Evolutionary conservation across 148 eudicot species (phyloP).

Genomic region (Suaeda aralocaspica): DNA sequence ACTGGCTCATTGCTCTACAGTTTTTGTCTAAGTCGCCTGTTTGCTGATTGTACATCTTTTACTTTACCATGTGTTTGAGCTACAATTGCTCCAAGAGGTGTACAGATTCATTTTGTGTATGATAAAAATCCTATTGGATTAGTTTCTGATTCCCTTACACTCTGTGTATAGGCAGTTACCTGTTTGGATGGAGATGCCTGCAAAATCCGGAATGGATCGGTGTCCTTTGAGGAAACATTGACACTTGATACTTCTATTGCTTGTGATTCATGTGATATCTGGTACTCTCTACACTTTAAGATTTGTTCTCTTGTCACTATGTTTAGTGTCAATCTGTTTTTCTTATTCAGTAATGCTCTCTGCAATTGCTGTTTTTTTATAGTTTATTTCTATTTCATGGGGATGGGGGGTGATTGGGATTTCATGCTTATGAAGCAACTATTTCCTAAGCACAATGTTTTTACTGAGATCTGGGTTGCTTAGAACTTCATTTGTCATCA

Average conservation of each 20-base stretch:
- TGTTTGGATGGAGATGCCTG: slow-evolving; percentile 95
- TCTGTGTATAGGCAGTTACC: slow-evolving; percentile 84
- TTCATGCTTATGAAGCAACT: too few species aligned
- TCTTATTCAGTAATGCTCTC: neutral
- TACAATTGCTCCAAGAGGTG: neutral
- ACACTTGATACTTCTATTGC: slow-evolving; percentile 88
- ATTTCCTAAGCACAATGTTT: too few species aligned
- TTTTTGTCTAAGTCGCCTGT: neutral
- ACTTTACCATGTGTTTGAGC: neutral
- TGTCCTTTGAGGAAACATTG: slow-evolving; percentile 55
- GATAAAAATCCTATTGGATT: slow-evolving; percentile 2
- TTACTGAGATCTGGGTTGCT: too few species aligned
- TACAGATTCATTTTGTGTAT: slow-evolving; percentile 4
- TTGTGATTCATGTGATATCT: slow-evolving; percentile 91
- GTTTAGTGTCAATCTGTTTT: neutral
- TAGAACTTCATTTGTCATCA: neutral
- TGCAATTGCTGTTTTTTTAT: slow-evolving; percentile 4
- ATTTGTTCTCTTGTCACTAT: neutral
- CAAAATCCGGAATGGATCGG: slow-evolving; percentile 63
- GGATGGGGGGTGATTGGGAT: neutral
- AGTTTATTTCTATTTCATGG: neutral
- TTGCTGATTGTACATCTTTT: neutral
- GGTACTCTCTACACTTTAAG: slow-evolving; percentile 40
- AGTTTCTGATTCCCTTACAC: slow-evolving; percentile 24
- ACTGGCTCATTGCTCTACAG: neutral